Evolutionary conservation across 2,329 filamentous ascomycete genomes (phyloP).

Genomic region (Penicillium sp.): DNA sequence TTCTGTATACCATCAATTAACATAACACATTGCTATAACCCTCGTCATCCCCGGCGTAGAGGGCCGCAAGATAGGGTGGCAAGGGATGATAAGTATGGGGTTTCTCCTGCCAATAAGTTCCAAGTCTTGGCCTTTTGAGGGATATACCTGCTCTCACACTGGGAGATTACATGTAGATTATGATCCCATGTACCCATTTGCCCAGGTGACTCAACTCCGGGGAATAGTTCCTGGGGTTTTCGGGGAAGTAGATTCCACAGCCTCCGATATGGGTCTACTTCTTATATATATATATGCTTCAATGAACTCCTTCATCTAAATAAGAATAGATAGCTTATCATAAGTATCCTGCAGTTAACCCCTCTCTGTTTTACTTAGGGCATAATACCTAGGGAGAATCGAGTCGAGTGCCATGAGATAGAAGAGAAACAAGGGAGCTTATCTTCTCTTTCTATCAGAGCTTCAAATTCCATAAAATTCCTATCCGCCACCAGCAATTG

Average conservation of each 20-base stretch:
- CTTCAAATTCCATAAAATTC: neutral
- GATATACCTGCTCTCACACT: neutral
- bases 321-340: neutral
- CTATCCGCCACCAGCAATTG: conserved; percentile 18
- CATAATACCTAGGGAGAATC: neutral
- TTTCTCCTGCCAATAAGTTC: neutral
- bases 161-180: neutral
- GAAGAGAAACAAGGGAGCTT: neutral
- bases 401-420: neutral
- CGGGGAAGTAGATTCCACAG: neutral
- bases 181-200: neutral
- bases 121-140: neutral
- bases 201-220: neutral
- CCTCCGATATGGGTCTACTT: neutral
- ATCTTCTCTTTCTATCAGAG: conserved; percentile 1
- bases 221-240: conserved; percentile 6
- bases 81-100: neutral
- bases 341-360: conserved; percentile 1
- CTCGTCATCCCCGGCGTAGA: neutral
- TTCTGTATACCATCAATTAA: neutral
- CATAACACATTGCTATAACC: neutral
- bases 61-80: neutral
- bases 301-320: neutral
- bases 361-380: no score
- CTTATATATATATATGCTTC: neutral